phyloP scores from a whole-genome alignment of 495 filamentous ascomycete species.

The Xylaria acuta region DNA sequence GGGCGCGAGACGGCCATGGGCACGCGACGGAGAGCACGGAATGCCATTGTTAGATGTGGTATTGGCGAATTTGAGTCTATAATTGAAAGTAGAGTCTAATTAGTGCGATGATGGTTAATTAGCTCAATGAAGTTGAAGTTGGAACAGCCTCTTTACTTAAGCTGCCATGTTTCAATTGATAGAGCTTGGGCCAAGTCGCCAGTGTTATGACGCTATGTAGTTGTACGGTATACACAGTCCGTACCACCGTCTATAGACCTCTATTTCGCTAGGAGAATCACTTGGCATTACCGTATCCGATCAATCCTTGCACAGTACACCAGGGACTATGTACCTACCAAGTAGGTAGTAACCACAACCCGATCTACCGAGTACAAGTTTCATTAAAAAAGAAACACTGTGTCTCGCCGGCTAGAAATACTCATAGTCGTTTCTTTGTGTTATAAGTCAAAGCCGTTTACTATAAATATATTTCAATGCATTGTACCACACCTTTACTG shows the following conservation, averaged over 20 bases:
- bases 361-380: too few relatives aligned
- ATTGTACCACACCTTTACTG: too few relatives aligned
- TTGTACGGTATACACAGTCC: background rate
- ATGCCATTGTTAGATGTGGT: conserved; percentile 30
- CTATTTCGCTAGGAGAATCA: background rate
- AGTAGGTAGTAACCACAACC: too few relatives aligned
- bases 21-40: conserved; percentile 36
- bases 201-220: background rate
- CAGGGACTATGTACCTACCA: too few relatives aligned
- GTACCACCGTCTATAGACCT: too few relatives aligned
- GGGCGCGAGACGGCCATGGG: conserved; percentile 23
- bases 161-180: background rate
- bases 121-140: background rate
- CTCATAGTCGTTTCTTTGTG: too few relatives aligned
- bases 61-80: background rate
- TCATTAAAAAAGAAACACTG: too few relatives aligned
- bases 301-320: background rate
- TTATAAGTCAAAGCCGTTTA: too few relatives aligned
- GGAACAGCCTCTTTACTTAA: background rate
- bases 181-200: conserved; percentile 1
- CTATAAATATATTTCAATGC: too few relatives aligned
- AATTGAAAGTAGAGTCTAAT: background rate
- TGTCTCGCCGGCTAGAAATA: too few relatives aligned
- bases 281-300: background rate
- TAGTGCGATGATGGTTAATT: background rate